Percentiles rank a stretch among this genome's conserved stretches.
These are phyloP conservation scores for Coemansia sp. DNA, from an alignment of 192 early-diverging fungal species.

Conservation along the genomic window DNA sequence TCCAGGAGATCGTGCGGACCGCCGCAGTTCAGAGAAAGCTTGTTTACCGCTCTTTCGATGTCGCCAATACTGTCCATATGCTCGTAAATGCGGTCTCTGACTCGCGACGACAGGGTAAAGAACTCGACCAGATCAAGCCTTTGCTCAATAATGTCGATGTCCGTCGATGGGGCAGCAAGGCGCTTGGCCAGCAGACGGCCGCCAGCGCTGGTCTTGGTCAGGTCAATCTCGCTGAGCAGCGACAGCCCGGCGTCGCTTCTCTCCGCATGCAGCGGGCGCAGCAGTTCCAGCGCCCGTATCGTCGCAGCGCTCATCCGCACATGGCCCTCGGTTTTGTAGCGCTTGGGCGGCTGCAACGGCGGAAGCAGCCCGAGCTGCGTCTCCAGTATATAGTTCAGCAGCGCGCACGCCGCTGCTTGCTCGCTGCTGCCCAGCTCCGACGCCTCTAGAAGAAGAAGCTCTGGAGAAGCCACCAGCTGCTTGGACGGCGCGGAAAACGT, in stretches of 20 bases:
- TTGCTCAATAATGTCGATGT: slow-evolving; percentile 60
- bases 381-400: slow-evolving; percentile 69
- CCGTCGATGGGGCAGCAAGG: slow-evolving; percentile 67
- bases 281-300: slow-evolving; percentile 73
- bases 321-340: slow-evolving; percentile 54
- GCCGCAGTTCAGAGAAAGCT: slow-evolving; percentile 63
- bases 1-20: slow-evolving; percentile 63
- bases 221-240: slow-evolving; percentile 68
- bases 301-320: slow-evolving; percentile 81
- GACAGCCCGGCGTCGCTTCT: slow-evolving; percentile 55
- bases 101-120: slow-evolving; percentile 57
- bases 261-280: slow-evolving; percentile 56
- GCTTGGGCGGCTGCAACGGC: slow-evolving; percentile 61
- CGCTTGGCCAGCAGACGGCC: slow-evolving; percentile 68
- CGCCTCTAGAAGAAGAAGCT: slow-evolving; percentile 35
- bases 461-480: slow-evolving; percentile 18
- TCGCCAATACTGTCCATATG: slow-evolving; percentile 62
- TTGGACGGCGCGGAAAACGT: slow-evolving; percentile 22
- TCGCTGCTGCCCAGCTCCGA: slow-evolving; percentile 35
- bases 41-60: slow-evolving; percentile 65
- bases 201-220: slow-evolving; percentile 79
- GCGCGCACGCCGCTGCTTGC: slow-evolving; percentile 32
- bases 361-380: slow-evolving; percentile 67
- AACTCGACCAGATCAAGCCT: slow-evolving; percentile 74
- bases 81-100: slow-evolving; percentile 50